These are phyloP conservation scores for Mycena indigotica DNA, from an alignment of 768 basidiomycete species.

Conservation along the genomic window DNA sequence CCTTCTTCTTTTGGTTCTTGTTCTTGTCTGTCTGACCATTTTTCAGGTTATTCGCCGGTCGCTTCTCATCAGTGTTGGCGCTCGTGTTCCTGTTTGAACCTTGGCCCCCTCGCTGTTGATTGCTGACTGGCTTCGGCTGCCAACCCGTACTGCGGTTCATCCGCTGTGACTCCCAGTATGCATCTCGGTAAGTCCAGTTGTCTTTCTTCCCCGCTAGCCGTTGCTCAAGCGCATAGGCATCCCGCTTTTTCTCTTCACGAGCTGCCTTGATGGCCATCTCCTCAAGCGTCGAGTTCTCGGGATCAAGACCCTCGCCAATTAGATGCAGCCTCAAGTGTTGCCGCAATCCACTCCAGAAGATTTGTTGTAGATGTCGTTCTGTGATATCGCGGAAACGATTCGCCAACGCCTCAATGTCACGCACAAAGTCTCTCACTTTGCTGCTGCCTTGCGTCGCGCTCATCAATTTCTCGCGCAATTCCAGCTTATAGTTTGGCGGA, in stretches of 20 bases:
- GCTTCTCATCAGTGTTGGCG: too few species aligned
- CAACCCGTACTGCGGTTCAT: too few species aligned
- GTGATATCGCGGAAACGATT: constrained; percentile 15
- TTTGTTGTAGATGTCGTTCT: constrained; percentile 7
- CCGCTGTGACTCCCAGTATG: too few species aligned
- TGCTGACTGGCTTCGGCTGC: too few species aligned
- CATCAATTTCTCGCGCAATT: constrained; percentile 10
- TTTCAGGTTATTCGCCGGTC: too few species aligned
- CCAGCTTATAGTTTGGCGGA: constrained; percentile 12
- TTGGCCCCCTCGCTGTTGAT: too few species aligned
- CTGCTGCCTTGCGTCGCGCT: constrained; percentile 12
- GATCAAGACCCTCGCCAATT: constrained; percentile 5
- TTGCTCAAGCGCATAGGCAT: neutral
- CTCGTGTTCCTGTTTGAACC: too few species aligned
- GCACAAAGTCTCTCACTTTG: constrained; percentile 11
- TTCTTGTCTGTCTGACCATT: too few species aligned
- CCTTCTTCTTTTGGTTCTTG: too few species aligned
- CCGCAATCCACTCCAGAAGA: constrained; percentile 8
- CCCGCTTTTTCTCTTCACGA: neutral
- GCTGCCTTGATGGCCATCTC: neutral
- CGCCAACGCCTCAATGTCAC: constrained; percentile 9
- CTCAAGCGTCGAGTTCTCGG: constrained; percentile 1
- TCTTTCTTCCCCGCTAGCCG: neutral
- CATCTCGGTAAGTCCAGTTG: neutral
- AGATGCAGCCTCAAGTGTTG: constrained; percentile 7